Evolutionary conservation across 805 yeast species (phyloP).

Genomic region (Metschnikowia lochheadii): DNA sequence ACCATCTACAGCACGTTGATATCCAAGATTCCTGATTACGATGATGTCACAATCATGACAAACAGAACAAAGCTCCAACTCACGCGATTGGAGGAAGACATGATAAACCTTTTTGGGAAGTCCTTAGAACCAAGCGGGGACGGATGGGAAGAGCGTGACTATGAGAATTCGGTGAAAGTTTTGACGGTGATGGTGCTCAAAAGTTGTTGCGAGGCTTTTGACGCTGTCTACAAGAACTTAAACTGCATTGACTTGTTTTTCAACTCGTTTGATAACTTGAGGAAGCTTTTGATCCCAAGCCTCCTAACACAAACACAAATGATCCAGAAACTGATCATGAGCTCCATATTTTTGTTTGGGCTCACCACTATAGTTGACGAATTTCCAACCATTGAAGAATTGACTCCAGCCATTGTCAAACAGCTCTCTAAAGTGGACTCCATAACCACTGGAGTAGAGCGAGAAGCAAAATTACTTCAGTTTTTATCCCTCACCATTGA

Average conservation of each 20-base stretch:
- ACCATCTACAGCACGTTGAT: slow-evolving; percentile 39
- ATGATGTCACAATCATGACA: slow-evolving; percentile 36
- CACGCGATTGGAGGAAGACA: slow-evolving; percentile 28
- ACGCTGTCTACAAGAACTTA: slow-evolving; percentile 21
- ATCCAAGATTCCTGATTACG: slow-evolving; percentile 37
- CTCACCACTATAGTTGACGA: slow-evolving; percentile 32
- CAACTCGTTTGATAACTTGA: slow-evolving; percentile 34
- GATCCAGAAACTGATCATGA: slow-evolving; percentile 24
- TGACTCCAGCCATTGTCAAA: slow-evolving; percentile 22
- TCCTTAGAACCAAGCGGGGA: slow-evolving; percentile 5
- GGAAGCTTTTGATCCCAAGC: slow-evolving; percentile 34
- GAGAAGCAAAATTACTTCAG: slow-evolving; percentile 29
- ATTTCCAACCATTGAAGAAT: slow-evolving; percentile 16
- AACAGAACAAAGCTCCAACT: slow-evolving; percentile 18
- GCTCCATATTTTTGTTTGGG: slow-evolving; percentile 25
- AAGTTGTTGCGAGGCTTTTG: slow-evolving; percentile 13
- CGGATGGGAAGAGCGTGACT: slow-evolving; percentile 26
- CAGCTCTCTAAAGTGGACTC: slow-evolving; percentile 36
- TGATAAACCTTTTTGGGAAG: slow-evolving; percentile 27
- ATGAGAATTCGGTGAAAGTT: slow-evolving; percentile 23
- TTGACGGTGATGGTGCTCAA: slow-evolving; percentile 16
- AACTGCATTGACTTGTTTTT: slow-evolving; percentile 38
- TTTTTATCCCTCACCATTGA: slow-evolving; percentile 31
- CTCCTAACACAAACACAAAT: slow-evolving; percentile 30
- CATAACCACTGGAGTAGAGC: slow-evolving; percentile 35